Evolutionary conservation across 2,329 filamentous ascomycete genomes (phyloP), one percentile per base, ranked within the genome.

Genomic region (Drechslera avenae): DNA sequence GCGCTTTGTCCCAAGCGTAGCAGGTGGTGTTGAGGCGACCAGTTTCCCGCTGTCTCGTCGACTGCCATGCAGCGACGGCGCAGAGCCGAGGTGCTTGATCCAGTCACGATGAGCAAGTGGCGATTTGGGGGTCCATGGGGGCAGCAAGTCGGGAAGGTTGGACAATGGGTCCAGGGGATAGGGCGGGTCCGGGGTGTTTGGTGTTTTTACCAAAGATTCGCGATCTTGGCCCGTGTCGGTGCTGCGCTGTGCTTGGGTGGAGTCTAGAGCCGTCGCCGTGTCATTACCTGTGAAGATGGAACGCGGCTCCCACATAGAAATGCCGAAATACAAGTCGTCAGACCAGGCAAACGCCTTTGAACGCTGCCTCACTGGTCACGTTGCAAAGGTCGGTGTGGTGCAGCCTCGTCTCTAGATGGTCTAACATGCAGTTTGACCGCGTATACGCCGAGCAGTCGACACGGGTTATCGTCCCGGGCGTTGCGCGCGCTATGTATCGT

Each of bases 1-100:
- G 21, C 66, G 62, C 51, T 69, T 69, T 33, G 31, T 58, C n/a
- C 66, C 62, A 23, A 57, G 52, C 19, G 60, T 42, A 3, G 58
- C 46, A 26, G 62, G 55, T 34, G 61, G 62, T 12, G 64, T 63
- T 26, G 33, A 56, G 5, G 52, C 39, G 14, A 34, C 16, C 10
- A 40, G 48, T 12, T 19, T 39, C 37, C 43, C 50, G 19, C 31
- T 36, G 40, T 30, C 39, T 13, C 33, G 45, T 28, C 53, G 43
- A 33, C 46, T 49, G 42, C 41, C 42, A 39, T 39, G 47, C 30
- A 51, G 52, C 17, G 56, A 42, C 44, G 54, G 44, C 44, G 54
- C 51, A 40, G 59, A 57, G 41, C 33, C 52, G 19, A 54, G 56
- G 37, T 39, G 59, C 31, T 39, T 50, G 46, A 42, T 45, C 32